These are phyloP conservation scores for Lactuca sativa DNA, from an alignment of 129 eudicot genomes.

Conservation along the genomic window DNA sequence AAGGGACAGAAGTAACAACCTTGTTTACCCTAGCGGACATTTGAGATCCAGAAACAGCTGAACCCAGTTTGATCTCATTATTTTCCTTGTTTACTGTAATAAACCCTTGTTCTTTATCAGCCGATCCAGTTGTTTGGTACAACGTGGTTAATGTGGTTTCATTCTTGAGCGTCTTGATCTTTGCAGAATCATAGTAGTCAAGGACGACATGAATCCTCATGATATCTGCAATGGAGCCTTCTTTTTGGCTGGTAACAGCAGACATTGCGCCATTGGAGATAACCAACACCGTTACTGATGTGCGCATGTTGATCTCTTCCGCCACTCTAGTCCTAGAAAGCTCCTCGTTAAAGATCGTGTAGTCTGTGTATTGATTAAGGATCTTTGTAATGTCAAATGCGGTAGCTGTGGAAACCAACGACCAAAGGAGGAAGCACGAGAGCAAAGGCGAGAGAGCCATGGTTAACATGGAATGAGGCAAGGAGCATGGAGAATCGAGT, in stretches of 20 bases:
- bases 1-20: conserved; percentile 19
- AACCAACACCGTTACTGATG: conserved; percentile 21
- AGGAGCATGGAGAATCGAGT: not conserved
- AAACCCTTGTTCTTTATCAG: conserved; percentile 6
- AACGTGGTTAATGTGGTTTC: conserved; percentile 28
- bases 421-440: conserved; percentile 6
- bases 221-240: conserved; percentile 1
- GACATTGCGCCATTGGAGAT: conserved; percentile 25
- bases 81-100: not conserved
- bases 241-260: not conserved
- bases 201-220: conserved; percentile 37
- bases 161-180: conserved; percentile 23
- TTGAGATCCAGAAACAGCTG: not conserved
- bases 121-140: conserved; percentile 31
- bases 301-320: conserved; percentile 16
- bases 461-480: not conserved
- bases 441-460: conserved; percentile 1
- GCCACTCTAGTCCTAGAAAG: conserved; percentile 11
- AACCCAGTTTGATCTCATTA: conserved; percentile 8
- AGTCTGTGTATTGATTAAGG: conserved; percentile 15
- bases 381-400: conserved; percentile 21
- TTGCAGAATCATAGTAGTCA: conserved; percentile 36
- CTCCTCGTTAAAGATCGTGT: conserved; percentile 1
- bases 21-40: conserved; percentile 9
- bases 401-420: not conserved